phyloP scores from a whole-genome alignment of 208 protist genomes.

The Leishmania aethiopica region DNA sequence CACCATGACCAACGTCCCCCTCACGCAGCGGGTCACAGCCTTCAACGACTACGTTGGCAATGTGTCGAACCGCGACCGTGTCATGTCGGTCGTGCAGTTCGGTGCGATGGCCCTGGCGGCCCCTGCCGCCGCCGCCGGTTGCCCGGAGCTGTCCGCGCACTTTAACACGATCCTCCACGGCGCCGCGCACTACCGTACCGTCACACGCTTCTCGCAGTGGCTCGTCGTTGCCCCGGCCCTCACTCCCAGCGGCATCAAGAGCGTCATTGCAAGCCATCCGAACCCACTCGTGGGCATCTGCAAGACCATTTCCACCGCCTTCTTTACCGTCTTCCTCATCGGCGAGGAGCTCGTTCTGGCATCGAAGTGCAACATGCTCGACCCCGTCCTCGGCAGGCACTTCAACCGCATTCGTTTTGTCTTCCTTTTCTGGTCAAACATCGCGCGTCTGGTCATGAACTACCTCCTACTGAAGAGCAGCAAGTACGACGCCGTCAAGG shows the following conservation, averaged over 20 bases:
- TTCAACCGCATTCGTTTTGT: slow-evolving; percentile 74
- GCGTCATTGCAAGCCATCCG: slow-evolving; percentile 39
- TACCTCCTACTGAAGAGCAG: slow-evolving; percentile 55
- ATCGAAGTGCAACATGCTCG: slow-evolving; percentile 52
- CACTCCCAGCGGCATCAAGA: slow-evolving; percentile 49
- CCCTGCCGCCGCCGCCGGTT: slow-evolving; percentile 45
- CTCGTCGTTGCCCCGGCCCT: slow-evolving; percentile 60
- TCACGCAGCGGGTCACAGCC: slow-evolving; percentile 31
- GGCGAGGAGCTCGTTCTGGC: slow-evolving; percentile 79
- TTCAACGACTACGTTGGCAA: slow-evolving; percentile 66
- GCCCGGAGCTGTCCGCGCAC: slow-evolving; percentile 39
- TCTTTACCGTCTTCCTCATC: slow-evolving; percentile 79
- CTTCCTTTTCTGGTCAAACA: slow-evolving; percentile 88
- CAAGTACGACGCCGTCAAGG: slow-evolving; percentile 48
- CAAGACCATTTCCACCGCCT: slow-evolving; percentile 61
- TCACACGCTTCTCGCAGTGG: slow-evolving; percentile 81
- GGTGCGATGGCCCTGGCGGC: slow-evolving; percentile 50
- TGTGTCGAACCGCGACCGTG: slow-evolving; percentile 64
- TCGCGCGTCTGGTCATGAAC: slow-evolving; percentile 66
- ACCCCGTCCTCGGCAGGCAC: slow-evolving; percentile 34
- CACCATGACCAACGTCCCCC: slow-evolving; percentile 16
- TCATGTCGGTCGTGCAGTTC: slow-evolving; percentile 76
- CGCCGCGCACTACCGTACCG: slow-evolving; percentile 66
- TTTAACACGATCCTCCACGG: slow-evolving; percentile 54
- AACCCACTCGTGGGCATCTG: slow-evolving; percentile 46